These are phyloP conservation scores for Perkinsus marinus DNA, from an alignment of 169 alveolate genomes.

Conservation along the genomic window DNA sequence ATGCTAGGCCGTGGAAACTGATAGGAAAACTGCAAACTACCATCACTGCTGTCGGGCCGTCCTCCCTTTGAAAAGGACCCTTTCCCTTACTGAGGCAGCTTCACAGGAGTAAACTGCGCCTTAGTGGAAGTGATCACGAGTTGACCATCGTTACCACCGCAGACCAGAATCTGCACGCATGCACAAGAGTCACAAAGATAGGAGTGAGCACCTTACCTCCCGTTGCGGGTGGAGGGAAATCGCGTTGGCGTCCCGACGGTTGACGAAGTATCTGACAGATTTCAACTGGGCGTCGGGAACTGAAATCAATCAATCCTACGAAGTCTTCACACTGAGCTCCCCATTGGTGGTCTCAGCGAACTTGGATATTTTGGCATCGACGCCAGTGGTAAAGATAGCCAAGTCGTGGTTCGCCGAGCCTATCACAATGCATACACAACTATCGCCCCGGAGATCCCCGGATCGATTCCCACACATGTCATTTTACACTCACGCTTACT, in stretches of 20 bases:
- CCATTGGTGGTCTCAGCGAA: background rate
- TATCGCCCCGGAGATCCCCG: background rate
- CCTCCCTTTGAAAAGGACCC: background rate
- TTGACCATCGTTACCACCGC: background rate
- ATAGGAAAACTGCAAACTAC: background rate
- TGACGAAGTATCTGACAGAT: background rate
- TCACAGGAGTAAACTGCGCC: background rate
- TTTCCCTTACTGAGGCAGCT: background rate
- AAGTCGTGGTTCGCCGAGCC: background rate
- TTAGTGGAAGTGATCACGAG: background rate
- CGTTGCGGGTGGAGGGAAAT: background rate
- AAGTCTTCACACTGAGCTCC: background rate
- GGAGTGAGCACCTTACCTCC: background rate
- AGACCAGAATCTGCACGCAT: background rate
- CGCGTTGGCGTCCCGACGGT: background rate
- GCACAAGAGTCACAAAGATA: background rate
- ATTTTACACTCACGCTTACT: background rate
- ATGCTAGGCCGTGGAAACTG: background rate
- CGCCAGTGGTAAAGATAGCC: background rate
- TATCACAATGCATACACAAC: background rate
- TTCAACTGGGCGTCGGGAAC: background rate
- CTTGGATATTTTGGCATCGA: background rate
- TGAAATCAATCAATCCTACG: background rate
- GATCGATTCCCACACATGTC: background rate
- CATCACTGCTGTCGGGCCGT: background rate